These are phyloP conservation scores for Geotrichum bryndzae DNA, from an alignment of 1,139 yeast genomes.

Conservation along the genomic window DNA sequence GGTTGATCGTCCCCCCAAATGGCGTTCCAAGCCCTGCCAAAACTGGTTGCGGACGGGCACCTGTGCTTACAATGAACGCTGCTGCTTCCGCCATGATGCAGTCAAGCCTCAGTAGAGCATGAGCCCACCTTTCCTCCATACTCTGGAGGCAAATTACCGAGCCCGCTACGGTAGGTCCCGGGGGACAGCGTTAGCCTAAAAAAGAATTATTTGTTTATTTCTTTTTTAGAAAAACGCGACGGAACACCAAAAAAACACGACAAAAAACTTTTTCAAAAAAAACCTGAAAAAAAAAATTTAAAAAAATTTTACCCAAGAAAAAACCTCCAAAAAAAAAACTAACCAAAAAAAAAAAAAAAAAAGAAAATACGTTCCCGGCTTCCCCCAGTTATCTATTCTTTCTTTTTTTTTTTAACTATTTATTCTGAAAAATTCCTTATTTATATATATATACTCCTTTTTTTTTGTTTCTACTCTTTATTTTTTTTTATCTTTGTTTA, in stretches of 20 bases:
- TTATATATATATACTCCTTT: background rate
- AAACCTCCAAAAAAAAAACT: no score
- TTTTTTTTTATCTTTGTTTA: no score
- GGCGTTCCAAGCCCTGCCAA: slow-evolving; percentile 88
- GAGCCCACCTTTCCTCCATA: no score
- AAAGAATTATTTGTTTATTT: background rate
- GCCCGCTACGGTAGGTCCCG: background rate
- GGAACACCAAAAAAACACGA: background rate
- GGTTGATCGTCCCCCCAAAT: slow-evolving; percentile 72
- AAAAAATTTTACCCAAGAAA: no score
- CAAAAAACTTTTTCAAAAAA: background rate
- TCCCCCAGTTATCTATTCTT: background rate
- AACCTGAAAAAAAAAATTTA: background rate
- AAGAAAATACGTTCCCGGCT: background rate
- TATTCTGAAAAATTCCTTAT: background rate
- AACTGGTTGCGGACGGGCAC: slow-evolving; percentile 80
- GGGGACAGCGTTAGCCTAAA: background rate
- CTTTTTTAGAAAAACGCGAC: no score
- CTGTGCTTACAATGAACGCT: slow-evolving; percentile 85
- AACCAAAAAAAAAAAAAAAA: background rate
- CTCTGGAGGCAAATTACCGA: background rate
- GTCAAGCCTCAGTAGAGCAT: background rate
- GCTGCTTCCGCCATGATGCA: slow-evolving; percentile 72
- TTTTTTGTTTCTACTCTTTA: background rate
- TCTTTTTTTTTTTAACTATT: background rate